A percentile compares a stretch with the other conserved stretches of the same genome.
Evolutionary conservation across 331 rosid species (phyloP).

Genomic region (Malus hybrid): DNA sequence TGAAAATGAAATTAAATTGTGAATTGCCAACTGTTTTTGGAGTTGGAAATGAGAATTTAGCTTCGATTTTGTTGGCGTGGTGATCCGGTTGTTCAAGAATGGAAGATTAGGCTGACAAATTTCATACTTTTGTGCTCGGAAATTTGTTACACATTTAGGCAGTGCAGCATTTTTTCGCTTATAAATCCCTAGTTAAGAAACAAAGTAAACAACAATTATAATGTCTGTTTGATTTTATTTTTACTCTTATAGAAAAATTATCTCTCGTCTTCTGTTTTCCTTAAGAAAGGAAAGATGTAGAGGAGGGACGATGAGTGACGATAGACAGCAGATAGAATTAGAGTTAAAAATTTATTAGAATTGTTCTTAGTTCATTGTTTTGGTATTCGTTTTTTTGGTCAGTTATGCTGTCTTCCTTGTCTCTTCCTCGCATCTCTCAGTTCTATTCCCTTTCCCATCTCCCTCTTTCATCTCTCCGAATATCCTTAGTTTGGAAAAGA

Average conservation of each 20-base stretch:
- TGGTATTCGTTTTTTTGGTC: not conserved
- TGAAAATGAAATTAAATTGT: not conserved
- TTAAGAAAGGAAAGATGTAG: not conserved
- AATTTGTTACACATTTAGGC: not conserved
- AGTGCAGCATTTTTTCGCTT: not conserved
- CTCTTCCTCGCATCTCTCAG: not conserved
- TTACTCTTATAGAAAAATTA: not conserved
- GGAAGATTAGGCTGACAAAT: not conserved
- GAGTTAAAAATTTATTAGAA: not conserved
- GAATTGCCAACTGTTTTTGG: not conserved
- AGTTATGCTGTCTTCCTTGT: not conserved
- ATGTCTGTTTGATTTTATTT: not conserved
- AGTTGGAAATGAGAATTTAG: conserved; percentile 6
- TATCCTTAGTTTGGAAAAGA: not conserved
- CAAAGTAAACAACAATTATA: not conserved
- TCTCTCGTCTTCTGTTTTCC: no score
- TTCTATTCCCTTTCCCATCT: not conserved
- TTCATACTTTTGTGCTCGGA: not conserved
- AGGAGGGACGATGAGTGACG: not conserved
- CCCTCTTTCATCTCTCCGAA: not conserved
- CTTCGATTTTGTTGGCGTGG: conserved; percentile 7
- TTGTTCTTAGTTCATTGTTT: not conserved
- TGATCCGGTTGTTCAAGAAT: not conserved
- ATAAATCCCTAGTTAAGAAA: not conserved
- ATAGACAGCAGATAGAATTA: not conserved